Base-by-base conservation (phyloP, 257 asterid species). In the Nicotiana benthamiana region DNA sequence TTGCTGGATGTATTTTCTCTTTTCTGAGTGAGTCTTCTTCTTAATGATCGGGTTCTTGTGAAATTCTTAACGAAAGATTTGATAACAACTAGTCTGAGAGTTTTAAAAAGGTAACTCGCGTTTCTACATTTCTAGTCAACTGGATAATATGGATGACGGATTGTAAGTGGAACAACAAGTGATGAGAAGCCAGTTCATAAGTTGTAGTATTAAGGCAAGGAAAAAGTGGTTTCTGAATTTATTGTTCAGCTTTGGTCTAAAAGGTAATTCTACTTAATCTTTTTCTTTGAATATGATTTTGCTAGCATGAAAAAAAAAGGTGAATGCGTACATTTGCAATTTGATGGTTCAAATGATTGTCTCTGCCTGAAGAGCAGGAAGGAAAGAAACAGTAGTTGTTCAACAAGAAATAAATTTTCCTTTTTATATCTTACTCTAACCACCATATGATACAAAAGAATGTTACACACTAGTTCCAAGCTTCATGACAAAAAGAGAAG, bases 391-490 rank as follows among this genome's bases (percentile, higher is more conserved):
- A 11, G 17, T 48, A 48, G 16, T 36, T 36, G 46, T 36, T 36
- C 43, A 36, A 6, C 43, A 36, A 36, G 43, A 36, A 36, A 36
- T 36, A 6, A 36, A 36, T 36, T 36, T 36, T 6, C 53, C 16
- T 10, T 10, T 48, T 48, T 48, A 10, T 48, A 48, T 48, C 53
- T 48, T 2, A 68, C 24, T 62, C 24, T 61, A 53, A 48, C 22
- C 46, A 61, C 66, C 62, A 30, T 62, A 22, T 83, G 24, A 62
- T 52, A 56, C 82, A 75, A 53, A 83, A 67, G 43, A 83, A 51
- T 40, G 30, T n/a, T 67, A 67, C 54, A 36, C 54, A 18, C 75
- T 36, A 56, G 22, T 40, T 40, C 13, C 59, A 70, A 70, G 57
- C 20, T 40, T 6, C 46, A 70, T 70, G 57, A 34, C 18, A 57